Conservation (phyloP, 1,284 basidiomycete genomes). For the Cutaneotrichosporon sp. region DNA sequence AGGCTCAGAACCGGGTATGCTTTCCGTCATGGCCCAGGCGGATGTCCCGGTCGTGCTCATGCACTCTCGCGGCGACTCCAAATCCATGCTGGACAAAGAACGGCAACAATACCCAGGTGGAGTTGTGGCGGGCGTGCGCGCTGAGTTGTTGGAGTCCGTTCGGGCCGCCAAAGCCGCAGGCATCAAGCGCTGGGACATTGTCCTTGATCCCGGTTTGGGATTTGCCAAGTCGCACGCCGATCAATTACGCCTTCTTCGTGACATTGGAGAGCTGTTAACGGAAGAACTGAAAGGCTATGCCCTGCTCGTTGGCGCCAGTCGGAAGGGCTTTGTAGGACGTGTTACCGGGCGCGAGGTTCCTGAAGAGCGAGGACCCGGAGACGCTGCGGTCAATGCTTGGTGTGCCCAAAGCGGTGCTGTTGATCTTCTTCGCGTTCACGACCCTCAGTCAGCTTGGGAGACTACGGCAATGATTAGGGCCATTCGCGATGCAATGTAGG, state of each 20-base stretch:
- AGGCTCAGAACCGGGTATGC: conserved; percentile 60
- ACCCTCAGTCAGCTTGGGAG: conserved; percentile 64
- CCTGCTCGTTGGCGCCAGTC: conserved; percentile 69
- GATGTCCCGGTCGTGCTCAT: conserved; percentile 72
- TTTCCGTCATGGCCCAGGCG: conserved; percentile 58
- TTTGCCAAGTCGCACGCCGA: conserved; percentile 83
- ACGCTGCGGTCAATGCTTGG: conserved; percentile 70
- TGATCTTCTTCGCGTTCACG: conserved; percentile 76
- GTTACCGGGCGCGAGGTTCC: conserved; percentile 52
- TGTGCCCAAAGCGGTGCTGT: conserved; percentile 67
- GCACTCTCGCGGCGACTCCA: conserved; percentile 80
- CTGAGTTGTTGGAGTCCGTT: conserved; percentile 69
- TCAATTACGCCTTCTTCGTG: conserved; percentile 65
- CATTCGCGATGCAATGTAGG: conserved; percentile 33
- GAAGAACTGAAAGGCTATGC: conserved; percentile 52
- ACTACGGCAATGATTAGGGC: conserved; percentile 55
- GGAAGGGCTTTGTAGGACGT: conserved; percentile 75
- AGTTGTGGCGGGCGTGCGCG: conserved; percentile 64
- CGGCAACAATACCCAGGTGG: conserved; percentile 64
- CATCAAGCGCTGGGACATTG: conserved; percentile 80
- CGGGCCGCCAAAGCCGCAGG: conserved; percentile 68
- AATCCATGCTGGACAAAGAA: conserved; percentile 54
- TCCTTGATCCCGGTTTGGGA: conserved; percentile 89
- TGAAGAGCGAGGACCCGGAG: conserved; percentile 69
- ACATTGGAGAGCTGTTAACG: conserved; percentile 54